A percentile compares a stretch with the other conserved stretches of the same genome.
Evolutionary conservation across 2,329 filamentous ascomycete species (phyloP).

Genomic region (Pleoardoris graminearum): DNA sequence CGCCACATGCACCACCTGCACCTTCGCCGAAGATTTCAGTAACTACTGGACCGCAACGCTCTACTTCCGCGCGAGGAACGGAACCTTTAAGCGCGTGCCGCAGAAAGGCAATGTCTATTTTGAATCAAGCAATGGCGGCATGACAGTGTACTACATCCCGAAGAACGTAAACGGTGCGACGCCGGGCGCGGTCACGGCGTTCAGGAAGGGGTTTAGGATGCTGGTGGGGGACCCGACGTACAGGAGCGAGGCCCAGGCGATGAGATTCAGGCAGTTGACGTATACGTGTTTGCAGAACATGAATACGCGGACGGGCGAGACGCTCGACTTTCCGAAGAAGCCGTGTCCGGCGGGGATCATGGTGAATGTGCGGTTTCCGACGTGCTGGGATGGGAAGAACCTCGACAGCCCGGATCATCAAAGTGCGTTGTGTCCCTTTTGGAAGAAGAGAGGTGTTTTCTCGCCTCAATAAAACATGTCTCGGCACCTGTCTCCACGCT

Average conservation of each 20-base stretch:
- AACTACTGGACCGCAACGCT: constrained; percentile 43
- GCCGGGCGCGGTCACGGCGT: constrained; percentile 47
- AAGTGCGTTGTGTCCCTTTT: constrained; percentile 26
- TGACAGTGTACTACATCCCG: constrained; percentile 45
- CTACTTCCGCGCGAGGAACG: constrained; percentile 37
- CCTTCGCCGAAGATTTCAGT: constrained; percentile 50
- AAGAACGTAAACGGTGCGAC: constrained; percentile 19
- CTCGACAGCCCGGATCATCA: constrained; percentile 58
- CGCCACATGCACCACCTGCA: constrained; percentile 28
- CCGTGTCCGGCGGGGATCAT: constrained; percentile 49
- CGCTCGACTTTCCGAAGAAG: constrained; percentile 45
- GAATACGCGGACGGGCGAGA: constrained; percentile 46
- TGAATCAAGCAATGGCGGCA: constrained; percentile 37
- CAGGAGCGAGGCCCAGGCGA: constrained; percentile 40
- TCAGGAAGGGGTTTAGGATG: constrained; percentile 53
- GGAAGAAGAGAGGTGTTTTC: background rate
- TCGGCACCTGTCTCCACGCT: no score
- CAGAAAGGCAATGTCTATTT: constrained; percentile 42
- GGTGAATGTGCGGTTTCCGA: constrained; percentile 45
- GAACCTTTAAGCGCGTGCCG: constrained; percentile 39
- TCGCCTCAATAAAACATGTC: no score
- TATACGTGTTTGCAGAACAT: constrained; percentile 50
- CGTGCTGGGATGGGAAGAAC: constrained; percentile 53
- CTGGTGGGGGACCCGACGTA: constrained; percentile 46
- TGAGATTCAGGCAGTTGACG: constrained; percentile 49